Conservation (phyloP, 108 stramenopile species). For the Parietichytrium sp. region DNA sequence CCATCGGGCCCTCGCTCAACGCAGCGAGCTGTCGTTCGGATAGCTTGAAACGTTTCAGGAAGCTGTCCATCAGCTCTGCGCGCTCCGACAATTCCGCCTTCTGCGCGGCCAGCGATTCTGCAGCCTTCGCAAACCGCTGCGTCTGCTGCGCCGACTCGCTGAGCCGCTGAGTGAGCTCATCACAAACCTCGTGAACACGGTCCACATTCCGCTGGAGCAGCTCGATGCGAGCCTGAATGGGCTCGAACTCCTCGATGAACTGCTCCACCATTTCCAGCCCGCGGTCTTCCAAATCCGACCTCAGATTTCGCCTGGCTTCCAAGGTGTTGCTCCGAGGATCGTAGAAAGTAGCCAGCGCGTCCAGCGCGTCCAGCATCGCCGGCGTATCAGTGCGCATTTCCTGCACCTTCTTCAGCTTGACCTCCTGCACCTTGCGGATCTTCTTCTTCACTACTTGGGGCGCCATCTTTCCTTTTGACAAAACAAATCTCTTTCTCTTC, state of each 20-base stretch:
- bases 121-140: neutral
- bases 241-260: slow-evolving; percentile 13
- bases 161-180: neutral
- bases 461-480: slow-evolving; percentile 34
- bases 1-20: neutral
- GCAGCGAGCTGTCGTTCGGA: neutral
- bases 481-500: too few relatives aligned
- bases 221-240: neutral
- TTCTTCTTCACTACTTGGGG: slow-evolving; percentile 45
- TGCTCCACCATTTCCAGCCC: slow-evolving; percentile 10
- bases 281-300: slow-evolving; percentile 14
- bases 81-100: neutral
- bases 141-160: neutral
- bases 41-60: slow-evolving; percentile 28
- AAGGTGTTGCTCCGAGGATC: slow-evolving; percentile 39
- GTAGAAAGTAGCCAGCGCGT: slow-evolving; percentile 54
- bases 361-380: slow-evolving; percentile 55
- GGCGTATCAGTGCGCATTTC: slow-evolving; percentile 58
- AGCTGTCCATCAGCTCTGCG: neutral
- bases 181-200: neutral
- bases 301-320: slow-evolving; percentile 24
- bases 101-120: neutral
- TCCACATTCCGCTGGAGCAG: neutral
- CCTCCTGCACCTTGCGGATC: too few relatives aligned
- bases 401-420: slow-evolving; percentile 59